A percentile compares a stretch with the other conserved stretches of the same genome.
Evolutionary conservation across 352 stramenopile species (phyloP).

Genomic region (Pythium inflatum): DNA sequence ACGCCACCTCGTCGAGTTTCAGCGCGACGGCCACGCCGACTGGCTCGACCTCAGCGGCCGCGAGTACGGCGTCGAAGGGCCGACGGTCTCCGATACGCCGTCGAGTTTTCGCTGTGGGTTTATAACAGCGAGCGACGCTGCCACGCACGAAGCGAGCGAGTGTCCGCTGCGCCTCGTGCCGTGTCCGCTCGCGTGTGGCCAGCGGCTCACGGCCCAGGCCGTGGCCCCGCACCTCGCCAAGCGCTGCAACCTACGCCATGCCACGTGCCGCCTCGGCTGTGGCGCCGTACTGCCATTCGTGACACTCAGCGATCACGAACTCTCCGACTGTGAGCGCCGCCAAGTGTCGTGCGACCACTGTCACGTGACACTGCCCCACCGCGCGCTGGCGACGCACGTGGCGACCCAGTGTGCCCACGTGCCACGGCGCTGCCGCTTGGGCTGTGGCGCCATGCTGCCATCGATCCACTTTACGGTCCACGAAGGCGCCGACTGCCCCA

Average conservation of each 20-base stretch:
- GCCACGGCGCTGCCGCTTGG: constrained; percentile 55
- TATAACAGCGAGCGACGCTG: constrained; percentile 17
- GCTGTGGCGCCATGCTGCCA: constrained; percentile 41
- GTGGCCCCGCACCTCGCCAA: constrained; percentile 50
- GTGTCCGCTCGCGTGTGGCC: constrained; percentile 70
- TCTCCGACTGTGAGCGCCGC: constrained; percentile 44
- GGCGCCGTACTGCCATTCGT: constrained; percentile 50
- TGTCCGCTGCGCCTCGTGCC: constrained; percentile 57
- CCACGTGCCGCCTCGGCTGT: constrained; percentile 62
- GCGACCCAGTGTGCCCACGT: constrained; percentile 39
- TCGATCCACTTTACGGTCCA: constrained; percentile 35
- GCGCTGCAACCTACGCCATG: constrained; percentile 69
- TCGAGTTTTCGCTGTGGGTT: constrained; percentile 35
- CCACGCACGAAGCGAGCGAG: constrained; percentile 38
- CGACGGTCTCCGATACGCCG: neutral
- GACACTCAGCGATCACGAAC: constrained; percentile 58
- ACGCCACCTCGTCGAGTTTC: constrained; percentile 59
- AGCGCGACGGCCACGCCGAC: constrained; percentile 45
- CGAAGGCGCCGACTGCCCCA: constrained; percentile 54
- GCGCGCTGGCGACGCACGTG: constrained; percentile 43
- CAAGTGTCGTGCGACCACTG: constrained; percentile 63
- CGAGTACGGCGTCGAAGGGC: constrained; percentile 51
- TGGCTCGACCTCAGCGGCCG: constrained; percentile 46
- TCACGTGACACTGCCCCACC: constrained; percentile 35
- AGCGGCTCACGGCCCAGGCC: constrained; percentile 47